Evolutionary conservation across 129 eudicot species (phyloP).

Genomic region (Tagetes erecta): DNA sequence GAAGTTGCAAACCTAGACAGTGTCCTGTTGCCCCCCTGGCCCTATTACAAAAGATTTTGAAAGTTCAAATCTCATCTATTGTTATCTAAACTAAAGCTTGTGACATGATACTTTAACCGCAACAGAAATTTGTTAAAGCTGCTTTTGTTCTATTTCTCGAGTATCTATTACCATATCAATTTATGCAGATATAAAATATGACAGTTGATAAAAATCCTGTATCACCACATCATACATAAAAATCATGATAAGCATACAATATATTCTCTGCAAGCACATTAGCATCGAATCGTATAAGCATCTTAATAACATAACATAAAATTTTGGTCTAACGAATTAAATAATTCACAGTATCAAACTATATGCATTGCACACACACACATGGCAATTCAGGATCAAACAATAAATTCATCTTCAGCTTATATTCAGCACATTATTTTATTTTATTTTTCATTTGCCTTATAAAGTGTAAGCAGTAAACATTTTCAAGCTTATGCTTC

Average conservation of each 20-base stretch:
- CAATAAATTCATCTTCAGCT: not conserved
- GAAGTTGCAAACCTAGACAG: slow-evolving; percentile 76
- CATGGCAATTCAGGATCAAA: not conserved
- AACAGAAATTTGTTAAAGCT: not conserved
- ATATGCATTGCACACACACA: not conserved
- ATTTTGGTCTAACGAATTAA: too few species aligned
- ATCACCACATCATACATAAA: slow-evolving; percentile 1
- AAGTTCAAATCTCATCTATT: not conserved
- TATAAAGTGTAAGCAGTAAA: not conserved
- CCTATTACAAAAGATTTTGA: slow-evolving; percentile 35
- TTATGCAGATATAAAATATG: not conserved
- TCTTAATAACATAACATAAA: too few species aligned
- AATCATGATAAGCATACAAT: slow-evolving; percentile 6
- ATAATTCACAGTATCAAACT: too few species aligned
- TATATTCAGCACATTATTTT: too few species aligned
- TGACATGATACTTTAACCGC: slow-evolving; percentile 5
- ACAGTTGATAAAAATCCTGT: not conserved
- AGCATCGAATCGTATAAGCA: not conserved
- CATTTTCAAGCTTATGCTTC: not conserved
- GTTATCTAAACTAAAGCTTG: not conserved
- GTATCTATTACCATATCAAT: not conserved
- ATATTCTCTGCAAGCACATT: not conserved
- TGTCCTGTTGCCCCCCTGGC: slow-evolving; percentile 46
- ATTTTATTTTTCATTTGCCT: not conserved
- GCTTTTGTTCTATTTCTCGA: not conserved